A percentile compares a stretch with the other conserved stretches of the same genome.
Evolutionary conservation across 1,284 basidiomycete genomes (phyloP).

Genomic region (Pisolithus thermaeus): DNA sequence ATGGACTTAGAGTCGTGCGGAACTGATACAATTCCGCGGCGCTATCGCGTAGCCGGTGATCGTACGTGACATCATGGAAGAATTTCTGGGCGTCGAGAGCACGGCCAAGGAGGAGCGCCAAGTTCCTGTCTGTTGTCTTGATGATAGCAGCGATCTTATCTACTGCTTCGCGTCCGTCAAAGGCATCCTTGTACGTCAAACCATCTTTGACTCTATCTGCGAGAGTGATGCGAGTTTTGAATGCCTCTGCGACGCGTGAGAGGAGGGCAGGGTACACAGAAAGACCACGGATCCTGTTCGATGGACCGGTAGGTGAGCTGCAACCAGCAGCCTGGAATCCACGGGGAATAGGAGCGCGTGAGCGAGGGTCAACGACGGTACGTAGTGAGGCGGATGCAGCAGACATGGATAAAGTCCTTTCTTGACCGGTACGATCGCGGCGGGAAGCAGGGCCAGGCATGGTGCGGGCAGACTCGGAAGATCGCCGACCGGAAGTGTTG

Average conservation of each 20-base stretch:
- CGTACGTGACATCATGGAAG: constrained; percentile 99
- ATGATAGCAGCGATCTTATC: constrained; percentile 97
- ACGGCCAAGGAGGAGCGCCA: constrained; percentile 89
- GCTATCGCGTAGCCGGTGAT: constrained; percentile 91
- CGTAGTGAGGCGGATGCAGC: constrained; percentile 45
- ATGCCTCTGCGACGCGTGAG: constrained; percentile 91
- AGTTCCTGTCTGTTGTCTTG: constrained; percentile 95
- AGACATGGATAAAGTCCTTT: constrained; percentile 73
- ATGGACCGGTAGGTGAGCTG: constrained; percentile 40
- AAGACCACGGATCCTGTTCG: constrained; percentile 46
- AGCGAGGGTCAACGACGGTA: constrained; percentile 31
- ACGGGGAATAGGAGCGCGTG: constrained; percentile 31
- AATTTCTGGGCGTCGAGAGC: constrained; percentile 98
- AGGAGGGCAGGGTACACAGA: constrained; percentile 92
- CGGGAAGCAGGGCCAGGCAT: constrained; percentile 40
- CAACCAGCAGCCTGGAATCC: constrained; percentile 20
- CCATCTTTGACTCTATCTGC: constrained; percentile 89
- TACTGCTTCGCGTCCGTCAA: constrained; percentile 95
- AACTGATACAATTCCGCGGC: constrained; percentile 93
- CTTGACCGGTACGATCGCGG: constrained; percentile 53
- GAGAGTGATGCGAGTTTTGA: constrained; percentile 76
- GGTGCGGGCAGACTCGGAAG: constrained; percentile 51
- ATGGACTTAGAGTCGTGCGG: constrained; percentile 68
- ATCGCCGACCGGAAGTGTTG: constrained; percentile 36
- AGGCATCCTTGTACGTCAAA: constrained; percentile 92